These are phyloP conservation scores for Penicillium desertorum DNA, from an alignment of 495 filamentous ascomycete species.

Conservation along the genomic window DNA sequence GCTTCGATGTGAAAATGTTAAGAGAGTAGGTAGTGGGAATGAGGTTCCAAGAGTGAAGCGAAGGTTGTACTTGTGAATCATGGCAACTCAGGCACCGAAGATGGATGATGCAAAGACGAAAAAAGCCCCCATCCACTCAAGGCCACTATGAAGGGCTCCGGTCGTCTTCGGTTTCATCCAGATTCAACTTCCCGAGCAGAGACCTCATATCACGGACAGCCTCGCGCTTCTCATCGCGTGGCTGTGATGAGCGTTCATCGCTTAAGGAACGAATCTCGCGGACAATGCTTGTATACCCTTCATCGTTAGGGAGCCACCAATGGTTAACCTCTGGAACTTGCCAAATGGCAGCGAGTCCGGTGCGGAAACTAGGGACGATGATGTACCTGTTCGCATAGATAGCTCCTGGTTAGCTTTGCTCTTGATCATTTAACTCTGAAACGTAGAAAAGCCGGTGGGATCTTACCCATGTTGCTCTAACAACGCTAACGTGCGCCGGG, in stretches of 20 bases:
- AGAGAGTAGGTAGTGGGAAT: neutral
- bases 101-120: neutral
- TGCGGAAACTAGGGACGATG: slow-evolving; percentile 70
- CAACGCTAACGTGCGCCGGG: slow-evolving; percentile 71
- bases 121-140: slow-evolving; percentile 4
- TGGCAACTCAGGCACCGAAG: neutral
- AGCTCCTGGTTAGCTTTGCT: slow-evolving; percentile 13
- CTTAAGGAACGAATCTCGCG: slow-evolving; percentile 75
- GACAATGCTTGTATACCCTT: slow-evolving; percentile 67
- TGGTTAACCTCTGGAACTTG: slow-evolving; percentile 62
- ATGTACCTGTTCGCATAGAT: slow-evolving; percentile 64
- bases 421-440: slow-evolving; percentile 2
- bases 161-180: slow-evolving; percentile 42
- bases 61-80: neutral
- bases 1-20: neutral
- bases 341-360: slow-evolving; percentile 70
- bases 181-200: slow-evolving; percentile 57
- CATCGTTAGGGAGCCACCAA: slow-evolving; percentile 88
- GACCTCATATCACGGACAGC: slow-evolving; percentile 74
- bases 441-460: neutral
- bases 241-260: slow-evolving; percentile 64
- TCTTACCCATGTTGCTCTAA: slow-evolving; percentile 82
- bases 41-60: neutral
- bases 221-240: slow-evolving; percentile 60
- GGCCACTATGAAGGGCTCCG: slow-evolving; percentile 14